phyloP scores from a whole-genome alignment of 2,329 filamentous ascomycete genomes.

The Cryphonectria nitschkei region DNA sequence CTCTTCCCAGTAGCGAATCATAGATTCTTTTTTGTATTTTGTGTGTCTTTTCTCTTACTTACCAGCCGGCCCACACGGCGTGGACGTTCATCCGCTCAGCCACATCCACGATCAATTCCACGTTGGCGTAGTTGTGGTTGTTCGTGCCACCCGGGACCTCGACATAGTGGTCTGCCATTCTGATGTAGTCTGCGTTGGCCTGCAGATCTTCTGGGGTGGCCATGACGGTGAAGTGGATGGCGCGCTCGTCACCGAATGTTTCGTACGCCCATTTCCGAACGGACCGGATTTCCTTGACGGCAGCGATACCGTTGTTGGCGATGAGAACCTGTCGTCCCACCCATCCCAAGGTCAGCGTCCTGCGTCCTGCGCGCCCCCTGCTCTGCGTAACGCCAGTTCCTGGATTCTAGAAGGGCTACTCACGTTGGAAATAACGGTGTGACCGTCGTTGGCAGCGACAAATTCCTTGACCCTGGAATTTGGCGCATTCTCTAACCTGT shows the following conservation, averaged over 20 bases:
- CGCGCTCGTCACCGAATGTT: conserved; percentile 96
- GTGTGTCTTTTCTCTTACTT: conserved; percentile 41
- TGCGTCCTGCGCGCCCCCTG: not conserved
- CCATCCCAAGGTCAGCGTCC: not conserved
- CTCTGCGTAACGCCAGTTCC: not conserved
- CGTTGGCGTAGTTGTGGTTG: conserved; percentile 99
- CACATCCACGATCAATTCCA: conserved; percentile 98
- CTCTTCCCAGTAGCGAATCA: not conserved
- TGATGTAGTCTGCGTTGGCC: conserved; percentile 98
- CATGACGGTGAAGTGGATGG: conserved; percentile 99
- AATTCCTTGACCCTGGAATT: conserved; percentile 95
- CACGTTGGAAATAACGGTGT: conserved; percentile 98
- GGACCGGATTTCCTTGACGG: conserved; percentile 98
- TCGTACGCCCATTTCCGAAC: conserved; percentile 99
- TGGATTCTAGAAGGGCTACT: conserved; percentile 43
- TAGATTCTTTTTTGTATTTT: not conserved
- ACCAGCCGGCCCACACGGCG: conserved; percentile 99
- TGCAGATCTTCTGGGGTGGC: conserved; percentile 96
- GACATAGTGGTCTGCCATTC: conserved; percentile 99
- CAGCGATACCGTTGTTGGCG: conserved; percentile 99
- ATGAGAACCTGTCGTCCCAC: conserved; percentile 75
- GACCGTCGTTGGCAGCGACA: conserved; percentile 83
- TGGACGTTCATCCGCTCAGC: conserved; percentile 98
- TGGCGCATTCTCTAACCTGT: conserved; percentile 79
- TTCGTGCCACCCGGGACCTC: conserved; percentile 98